These are phyloP conservation scores for Chrysophaeum taylorii DNA, from an alignment of 352 stramenopile species.

Conservation along the genomic window DNA sequence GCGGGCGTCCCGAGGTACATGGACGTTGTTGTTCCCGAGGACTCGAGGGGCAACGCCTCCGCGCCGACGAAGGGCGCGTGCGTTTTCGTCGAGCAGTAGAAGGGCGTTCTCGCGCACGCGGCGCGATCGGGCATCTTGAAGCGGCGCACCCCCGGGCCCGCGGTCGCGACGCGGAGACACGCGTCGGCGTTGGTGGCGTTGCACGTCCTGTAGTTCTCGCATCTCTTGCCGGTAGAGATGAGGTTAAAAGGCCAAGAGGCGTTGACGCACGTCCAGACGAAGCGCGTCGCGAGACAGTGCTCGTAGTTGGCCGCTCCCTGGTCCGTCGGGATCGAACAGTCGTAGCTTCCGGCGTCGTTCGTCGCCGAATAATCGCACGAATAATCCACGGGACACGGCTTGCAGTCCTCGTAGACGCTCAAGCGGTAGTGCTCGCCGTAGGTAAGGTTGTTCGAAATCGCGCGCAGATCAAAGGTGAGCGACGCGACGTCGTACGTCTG, in stretches of 20 bases:
- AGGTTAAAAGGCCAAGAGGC: not conserved
- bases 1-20: not conserved
- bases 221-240: not conserved
- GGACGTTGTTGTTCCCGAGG: not conserved
- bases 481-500: constrained; percentile 72
- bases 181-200: not conserved
- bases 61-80: not conserved
- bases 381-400: constrained; percentile 82
- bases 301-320: constrained; percentile 37
- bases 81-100: not conserved
- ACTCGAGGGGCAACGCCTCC: not conserved
- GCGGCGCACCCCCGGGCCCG: not conserved
- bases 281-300: constrained; percentile 46
- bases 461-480: constrained; percentile 79
- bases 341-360: constrained; percentile 21
- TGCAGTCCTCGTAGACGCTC: constrained; percentile 83
- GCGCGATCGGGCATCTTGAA: not conserved
- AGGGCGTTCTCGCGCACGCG: constrained; percentile 4
- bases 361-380: constrained; percentile 50
- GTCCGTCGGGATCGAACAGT: not conserved
- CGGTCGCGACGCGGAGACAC: too few relatives aligned
- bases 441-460: constrained; percentile 77
- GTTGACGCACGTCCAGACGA: constrained; percentile 43
- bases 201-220: not conserved
- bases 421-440: constrained; percentile 90